Conservation (phyloP, 2,329 filamentous ascomycete species). For the Elsinoe necatrix region DNA sequence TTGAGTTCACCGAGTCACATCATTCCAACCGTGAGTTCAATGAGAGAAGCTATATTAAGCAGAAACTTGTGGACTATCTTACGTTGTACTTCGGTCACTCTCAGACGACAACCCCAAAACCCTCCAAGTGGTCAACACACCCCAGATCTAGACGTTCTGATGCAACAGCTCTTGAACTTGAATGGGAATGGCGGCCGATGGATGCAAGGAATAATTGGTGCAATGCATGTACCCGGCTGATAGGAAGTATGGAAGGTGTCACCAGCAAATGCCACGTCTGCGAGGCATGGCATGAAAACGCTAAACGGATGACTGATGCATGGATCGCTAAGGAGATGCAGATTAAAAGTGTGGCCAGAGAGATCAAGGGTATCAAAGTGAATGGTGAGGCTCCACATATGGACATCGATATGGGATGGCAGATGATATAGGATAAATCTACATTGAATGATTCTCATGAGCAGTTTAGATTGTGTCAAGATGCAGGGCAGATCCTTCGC, state of each 20-base stretch:
- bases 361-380: constrained; percentile 27
- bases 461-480: not conserved
- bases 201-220: not conserved
- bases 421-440: not conserved
- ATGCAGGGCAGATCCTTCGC: not conserved
- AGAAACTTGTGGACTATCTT: not conserved
- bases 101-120: not conserved
- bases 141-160: too few species aligned
- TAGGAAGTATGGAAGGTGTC: constrained; percentile 27
- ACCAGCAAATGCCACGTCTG: not conserved
- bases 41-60: not conserved
- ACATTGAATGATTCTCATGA: not conserved
- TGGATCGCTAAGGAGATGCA: constrained; percentile 35
- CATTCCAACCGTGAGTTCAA: not conserved
- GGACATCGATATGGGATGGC: constrained; percentile 26
- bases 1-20: not conserved
- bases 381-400: constrained; percentile 15
- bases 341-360: constrained; percentile 25
- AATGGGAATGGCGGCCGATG: not conserved
- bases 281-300: not conserved
- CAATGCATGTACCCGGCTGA: constrained; percentile 18
- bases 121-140: too few species aligned
- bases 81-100: not conserved
- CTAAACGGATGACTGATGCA: constrained; percentile 18
- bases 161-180: not conserved